phyloP scores from a whole-genome alignment of 306 rosid genomes.

The Medicago truncatula region DNA sequence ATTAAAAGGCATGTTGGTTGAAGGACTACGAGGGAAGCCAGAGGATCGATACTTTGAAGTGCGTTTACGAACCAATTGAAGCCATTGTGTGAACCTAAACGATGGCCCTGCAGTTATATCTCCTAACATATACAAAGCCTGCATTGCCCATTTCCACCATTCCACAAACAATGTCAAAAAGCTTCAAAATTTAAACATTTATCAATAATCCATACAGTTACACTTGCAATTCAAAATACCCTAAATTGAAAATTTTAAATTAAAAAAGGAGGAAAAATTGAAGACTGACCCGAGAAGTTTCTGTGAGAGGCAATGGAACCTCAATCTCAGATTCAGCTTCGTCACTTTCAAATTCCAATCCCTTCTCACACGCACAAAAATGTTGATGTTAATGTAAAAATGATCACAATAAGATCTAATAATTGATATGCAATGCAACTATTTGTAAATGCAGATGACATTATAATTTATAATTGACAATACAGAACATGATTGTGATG shows the following conservation, averaged over 20 bases:
- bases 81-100: constrained; percentile 85
- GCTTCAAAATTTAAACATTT: constrained; percentile 11
- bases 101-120: constrained; percentile 86
- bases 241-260: not conserved
- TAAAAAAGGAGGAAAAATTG: not conserved
- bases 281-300: constrained; percentile 69
- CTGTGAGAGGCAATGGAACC: constrained; percentile 76
- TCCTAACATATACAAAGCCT: constrained; percentile 90
- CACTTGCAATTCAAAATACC: constrained; percentile 17
- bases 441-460: constrained; percentile 24
- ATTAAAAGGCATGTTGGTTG: constrained; percentile 52
- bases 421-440: constrained; percentile 30
- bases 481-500: not conserved
- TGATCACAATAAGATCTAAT: constrained; percentile 11
- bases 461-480: not conserved
- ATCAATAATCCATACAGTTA: not conserved
- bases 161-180: constrained; percentile 27
- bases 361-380: constrained; percentile 43
- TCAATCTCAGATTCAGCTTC: constrained; percentile 50
- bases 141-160: constrained; percentile 38
- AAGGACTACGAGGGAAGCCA: constrained; percentile 64
- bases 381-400: not conserved
- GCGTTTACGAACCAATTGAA: constrained; percentile 90
- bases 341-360: constrained; percentile 51
- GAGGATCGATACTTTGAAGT: constrained; percentile 64